Evolutionary conservation across 176 grass and related monocot genomes (phyloP).

Genomic region (Paspalum notatum): DNA sequence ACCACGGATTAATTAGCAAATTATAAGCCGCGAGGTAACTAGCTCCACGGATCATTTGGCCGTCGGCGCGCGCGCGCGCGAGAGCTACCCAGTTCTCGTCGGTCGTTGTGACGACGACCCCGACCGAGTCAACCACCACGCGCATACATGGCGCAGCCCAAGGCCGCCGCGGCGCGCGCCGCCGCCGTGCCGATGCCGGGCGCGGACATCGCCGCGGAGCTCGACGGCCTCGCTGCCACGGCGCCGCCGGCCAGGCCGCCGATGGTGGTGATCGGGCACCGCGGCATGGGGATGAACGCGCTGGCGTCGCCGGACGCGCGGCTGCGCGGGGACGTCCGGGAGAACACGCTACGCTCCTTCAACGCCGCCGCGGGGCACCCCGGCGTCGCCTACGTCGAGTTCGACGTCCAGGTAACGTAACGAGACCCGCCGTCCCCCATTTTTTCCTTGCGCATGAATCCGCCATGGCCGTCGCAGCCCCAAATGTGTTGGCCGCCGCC

Average conservation of each 20-base stretch:
- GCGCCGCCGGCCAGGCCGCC: not conserved
- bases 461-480: too few species aligned
- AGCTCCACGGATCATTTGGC: too few species aligned
- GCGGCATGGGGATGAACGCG: conserved; percentile 88
- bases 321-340: conserved; percentile 56
- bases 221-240: not conserved
- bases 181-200: not conserved
- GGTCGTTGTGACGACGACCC: too few species aligned
- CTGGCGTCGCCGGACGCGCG: conserved; percentile 61
- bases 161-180: conserved; percentile 52
- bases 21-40: too few species aligned
- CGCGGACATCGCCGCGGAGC: conserved; percentile 23
- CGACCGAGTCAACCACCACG: too few species aligned
- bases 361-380: conserved; percentile 60
- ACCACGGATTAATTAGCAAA: too few species aligned
- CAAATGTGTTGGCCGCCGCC: too few species aligned
- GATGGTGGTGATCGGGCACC: conserved; percentile 71
- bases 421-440: not conserved
- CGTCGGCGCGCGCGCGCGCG: too few species aligned
- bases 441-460: too few species aligned
- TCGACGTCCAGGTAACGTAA: conserved; percentile 79
- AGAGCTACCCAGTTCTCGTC: too few species aligned
- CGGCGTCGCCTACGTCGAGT: conserved; percentile 72
- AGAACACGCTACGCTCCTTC: conserved; percentile 81
- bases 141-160: conserved; percentile 40